Conservation (phyloP, 352 stramenopile genomes). For the Phytophthora aleatoria region DNA sequence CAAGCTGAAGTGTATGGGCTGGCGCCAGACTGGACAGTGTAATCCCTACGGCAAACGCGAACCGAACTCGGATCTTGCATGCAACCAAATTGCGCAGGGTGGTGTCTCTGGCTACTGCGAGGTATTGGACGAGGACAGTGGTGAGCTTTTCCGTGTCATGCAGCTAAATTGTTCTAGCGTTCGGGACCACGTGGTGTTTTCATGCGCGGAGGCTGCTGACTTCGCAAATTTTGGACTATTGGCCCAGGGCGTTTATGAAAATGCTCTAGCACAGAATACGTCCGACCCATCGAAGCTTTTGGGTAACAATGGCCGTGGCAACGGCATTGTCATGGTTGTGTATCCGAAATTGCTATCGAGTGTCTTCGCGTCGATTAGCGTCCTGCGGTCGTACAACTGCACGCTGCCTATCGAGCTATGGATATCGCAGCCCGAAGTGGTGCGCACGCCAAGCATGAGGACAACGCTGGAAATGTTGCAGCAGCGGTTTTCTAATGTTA, state of each 20-base stretch:
- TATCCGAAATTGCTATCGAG: constrained; percentile 76
- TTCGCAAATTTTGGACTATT: constrained; percentile 70
- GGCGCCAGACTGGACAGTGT: constrained; percentile 61
- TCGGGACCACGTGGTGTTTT: constrained; percentile 53
- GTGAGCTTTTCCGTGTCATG: constrained; percentile 75
- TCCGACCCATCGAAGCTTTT: constrained; percentile 27
- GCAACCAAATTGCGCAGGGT: constrained; percentile 46
- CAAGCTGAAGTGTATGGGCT: constrained; percentile 63
- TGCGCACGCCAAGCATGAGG: constrained; percentile 41
- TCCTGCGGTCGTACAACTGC: constrained; percentile 54
- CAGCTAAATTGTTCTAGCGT: constrained; percentile 66
- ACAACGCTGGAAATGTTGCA: constrained; percentile 34
- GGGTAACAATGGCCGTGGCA: constrained; percentile 35
- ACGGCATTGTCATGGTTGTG: constrained; percentile 73
- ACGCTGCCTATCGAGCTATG: constrained; percentile 75
- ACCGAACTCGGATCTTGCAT: constrained; percentile 52
- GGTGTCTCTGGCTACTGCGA: constrained; percentile 71
- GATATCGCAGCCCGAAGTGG: constrained; percentile 54
- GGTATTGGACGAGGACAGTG: constrained; percentile 54
- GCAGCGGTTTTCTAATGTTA: constrained; percentile 39
- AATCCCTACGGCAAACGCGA: constrained; percentile 51
- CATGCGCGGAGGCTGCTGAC: constrained; percentile 54
- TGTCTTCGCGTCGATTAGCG: constrained; percentile 63
- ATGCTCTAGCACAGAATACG: constrained; percentile 25
- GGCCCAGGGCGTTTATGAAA: constrained; percentile 39